These are phyloP conservation scores for Zygosaccharomyces gambellarensis DNA, from an alignment of 805 yeast genomes.

Conservation along the genomic window DNA sequence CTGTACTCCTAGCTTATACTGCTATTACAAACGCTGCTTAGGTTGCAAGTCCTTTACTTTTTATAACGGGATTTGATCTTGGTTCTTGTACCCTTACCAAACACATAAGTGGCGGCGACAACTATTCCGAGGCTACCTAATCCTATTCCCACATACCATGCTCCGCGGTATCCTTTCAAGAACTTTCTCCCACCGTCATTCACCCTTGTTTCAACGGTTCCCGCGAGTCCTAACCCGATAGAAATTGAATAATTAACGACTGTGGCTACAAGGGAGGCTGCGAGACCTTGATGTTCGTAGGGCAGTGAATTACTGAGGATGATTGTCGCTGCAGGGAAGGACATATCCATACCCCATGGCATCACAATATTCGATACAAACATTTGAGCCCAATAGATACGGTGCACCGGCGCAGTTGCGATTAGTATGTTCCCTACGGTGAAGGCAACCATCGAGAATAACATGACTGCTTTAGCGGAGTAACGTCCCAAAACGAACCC, in stretches of 20 bases:
- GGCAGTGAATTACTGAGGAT: slow-evolving; percentile 52
- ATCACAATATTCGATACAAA: slow-evolving; percentile 49
- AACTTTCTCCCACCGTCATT: slow-evolving; percentile 17
- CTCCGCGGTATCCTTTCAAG: slow-evolving; percentile 49
- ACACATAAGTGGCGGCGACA: slow-evolving; percentile 8
- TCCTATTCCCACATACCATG: slow-evolving; percentile 57
- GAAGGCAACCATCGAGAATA: slow-evolving; percentile 45
- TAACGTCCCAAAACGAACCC: slow-evolving; percentile 39
- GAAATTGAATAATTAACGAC: slow-evolving; percentile 62
- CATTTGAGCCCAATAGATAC: slow-evolving; percentile 51
- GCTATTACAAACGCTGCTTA: too few relatives aligned
- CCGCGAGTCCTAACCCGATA: slow-evolving; percentile 56
- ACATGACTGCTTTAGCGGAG: slow-evolving; percentile 43
- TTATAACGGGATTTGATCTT: too few relatives aligned
- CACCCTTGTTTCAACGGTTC: slow-evolving; percentile 46
- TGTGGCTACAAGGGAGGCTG: slow-evolving; percentile 59
- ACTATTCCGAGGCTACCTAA: slow-evolving; percentile 47
- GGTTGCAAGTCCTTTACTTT: too few relatives aligned
- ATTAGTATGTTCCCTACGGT: slow-evolving; percentile 43
- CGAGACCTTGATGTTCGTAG: slow-evolving; percentile 56
- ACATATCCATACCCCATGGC: slow-evolving; percentile 64
- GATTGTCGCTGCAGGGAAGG: slow-evolving; percentile 64
- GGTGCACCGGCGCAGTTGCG: slow-evolving; percentile 48
- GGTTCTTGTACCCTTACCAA: not conserved
- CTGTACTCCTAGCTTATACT: too few relatives aligned